Percentiles rank a stretch among this genome's conserved stretches.
These are phyloP conservation scores for Yamadazyma endophytica DNA, from an alignment of 805 yeast genomes.

Conservation along the genomic window DNA sequence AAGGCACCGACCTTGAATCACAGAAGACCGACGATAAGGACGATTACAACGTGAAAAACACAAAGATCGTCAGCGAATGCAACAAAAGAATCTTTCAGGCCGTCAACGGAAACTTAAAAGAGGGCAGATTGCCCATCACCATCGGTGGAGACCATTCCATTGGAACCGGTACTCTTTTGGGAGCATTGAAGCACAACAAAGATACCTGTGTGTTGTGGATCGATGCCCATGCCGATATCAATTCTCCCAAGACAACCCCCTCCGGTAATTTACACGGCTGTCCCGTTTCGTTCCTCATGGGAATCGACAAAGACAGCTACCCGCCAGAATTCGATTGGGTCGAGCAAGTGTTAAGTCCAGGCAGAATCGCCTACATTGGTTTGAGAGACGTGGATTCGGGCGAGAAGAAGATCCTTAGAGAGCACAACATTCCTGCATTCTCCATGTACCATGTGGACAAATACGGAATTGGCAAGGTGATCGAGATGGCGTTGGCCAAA, in stretches of 20 bases:
- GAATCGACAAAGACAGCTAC: conserved; percentile 61
- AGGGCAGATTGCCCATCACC: conserved; percentile 65
- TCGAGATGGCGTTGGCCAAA: conserved; percentile 82
- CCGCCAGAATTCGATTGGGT: conserved; percentile 84
- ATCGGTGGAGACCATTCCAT: conserved; percentile 97
- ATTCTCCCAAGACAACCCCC: conserved; percentile 77
- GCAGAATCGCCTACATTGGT: conserved; percentile 86
- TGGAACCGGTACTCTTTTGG: conserved; percentile 89
- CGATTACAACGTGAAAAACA: conserved; percentile 60
- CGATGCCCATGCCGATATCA: conserved; percentile 97
- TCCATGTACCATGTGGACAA: conserved; percentile 96
- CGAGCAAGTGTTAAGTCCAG: conserved; percentile 54
- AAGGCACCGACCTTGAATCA: conserved; percentile 41
- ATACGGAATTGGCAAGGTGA: conserved; percentile 86
- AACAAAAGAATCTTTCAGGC: conserved; percentile 59
- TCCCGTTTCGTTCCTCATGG: conserved; percentile 88
- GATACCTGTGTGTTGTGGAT: conserved; percentile 92
- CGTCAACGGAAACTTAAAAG: conserved; percentile 47
- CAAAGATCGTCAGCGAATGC: conserved; percentile 73
- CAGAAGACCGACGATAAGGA: conserved; percentile 43
- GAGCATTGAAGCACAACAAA: conserved; percentile 72
- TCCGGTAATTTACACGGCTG: conserved; percentile 96
- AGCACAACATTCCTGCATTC: conserved; percentile 74
- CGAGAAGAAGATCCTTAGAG: conserved; percentile 70
- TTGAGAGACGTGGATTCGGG: conserved; percentile 88